A percentile compares a stretch with the other conserved stretches of the same genome.
These are phyloP conservation scores for Retiboletus flavoniger DNA, from an alignment of 1,284 basidiomycete species.

Conservation along the genomic window DNA sequence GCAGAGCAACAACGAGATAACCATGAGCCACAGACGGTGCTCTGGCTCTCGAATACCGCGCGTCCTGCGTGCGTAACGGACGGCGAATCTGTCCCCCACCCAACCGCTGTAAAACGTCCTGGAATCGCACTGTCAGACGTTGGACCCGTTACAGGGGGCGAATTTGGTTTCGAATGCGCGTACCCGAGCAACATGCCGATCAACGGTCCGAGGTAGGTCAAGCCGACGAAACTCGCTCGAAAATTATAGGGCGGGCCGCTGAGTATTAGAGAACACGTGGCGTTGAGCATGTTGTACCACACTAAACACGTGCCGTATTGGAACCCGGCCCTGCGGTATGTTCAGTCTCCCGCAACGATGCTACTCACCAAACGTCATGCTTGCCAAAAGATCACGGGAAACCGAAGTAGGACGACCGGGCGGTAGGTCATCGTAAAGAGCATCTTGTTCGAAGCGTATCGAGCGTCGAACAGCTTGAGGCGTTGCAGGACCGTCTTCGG, in stretches of 20 bases:
- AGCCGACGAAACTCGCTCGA: conserved; percentile 17
- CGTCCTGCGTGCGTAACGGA: conserved; percentile 14
- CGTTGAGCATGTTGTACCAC: conserved; percentile 21
- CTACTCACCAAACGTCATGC: not conserved
- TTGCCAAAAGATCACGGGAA: conserved; percentile 20
- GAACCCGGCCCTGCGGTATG: conserved; percentile 1
- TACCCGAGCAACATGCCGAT: conserved; percentile 19
- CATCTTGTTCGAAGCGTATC: conserved; percentile 20
- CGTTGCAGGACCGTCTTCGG: conserved; percentile 11
- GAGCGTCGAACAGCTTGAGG: conserved; percentile 12
- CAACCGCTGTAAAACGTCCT: conserved; percentile 21
- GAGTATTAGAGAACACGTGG: conserved; percentile 17
- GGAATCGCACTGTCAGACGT: not conserved
- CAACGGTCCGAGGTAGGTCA: conserved; percentile 16
- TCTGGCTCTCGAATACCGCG: conserved; percentile 16
- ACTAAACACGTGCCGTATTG: conserved; percentile 18
- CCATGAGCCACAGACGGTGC: conserved; percentile 20
- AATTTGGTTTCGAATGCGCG: not conserved
- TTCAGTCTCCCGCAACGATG: not conserved
- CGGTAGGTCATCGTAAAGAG: conserved; percentile 17
- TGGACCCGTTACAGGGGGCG: no score
- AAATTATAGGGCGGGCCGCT: conserved; percentile 16
- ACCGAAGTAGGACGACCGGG: conserved; percentile 14
- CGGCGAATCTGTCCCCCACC: conserved; percentile 16
- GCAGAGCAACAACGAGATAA: conserved; percentile 14